Percentiles rank a stretch among this genome's conserved stretches.
Conservation (phyloP, 1,284 basidiomycete species). For the Rhodotorula sp. region DNA sequence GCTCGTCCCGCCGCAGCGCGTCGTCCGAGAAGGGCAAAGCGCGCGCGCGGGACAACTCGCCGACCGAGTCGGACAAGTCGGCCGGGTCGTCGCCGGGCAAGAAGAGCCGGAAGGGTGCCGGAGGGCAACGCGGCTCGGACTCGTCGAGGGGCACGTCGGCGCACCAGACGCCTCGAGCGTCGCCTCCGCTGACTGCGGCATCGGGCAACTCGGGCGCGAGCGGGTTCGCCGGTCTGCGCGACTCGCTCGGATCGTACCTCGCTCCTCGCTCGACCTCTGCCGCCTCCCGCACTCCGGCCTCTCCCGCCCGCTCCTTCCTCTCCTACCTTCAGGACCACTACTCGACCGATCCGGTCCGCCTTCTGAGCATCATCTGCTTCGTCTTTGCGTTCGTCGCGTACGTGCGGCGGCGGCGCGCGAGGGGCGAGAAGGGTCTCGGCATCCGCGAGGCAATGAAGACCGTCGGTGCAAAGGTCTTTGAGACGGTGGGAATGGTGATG, state of each 20-base stretch:
- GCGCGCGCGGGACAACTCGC: slow-evolving; percentile 6
- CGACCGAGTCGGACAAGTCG: background rate
- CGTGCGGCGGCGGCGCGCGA: slow-evolving; percentile 14
- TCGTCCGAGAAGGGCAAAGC: slow-evolving; percentile 28
- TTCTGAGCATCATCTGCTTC: slow-evolving; percentile 27
- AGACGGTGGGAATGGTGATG: slow-evolving; percentile 39
- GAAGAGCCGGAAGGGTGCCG: background rate
- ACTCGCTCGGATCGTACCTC: slow-evolving; percentile 32
- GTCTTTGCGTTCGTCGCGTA: slow-evolving; percentile 28
- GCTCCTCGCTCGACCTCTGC: background rate
- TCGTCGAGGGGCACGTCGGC: background rate
- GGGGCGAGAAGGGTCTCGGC: slow-evolving; percentile 15
- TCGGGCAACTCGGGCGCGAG: background rate
- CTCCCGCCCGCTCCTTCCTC: too few relatives aligned
- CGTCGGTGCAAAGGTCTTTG: slow-evolving; percentile 10
- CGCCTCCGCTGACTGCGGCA: background rate
- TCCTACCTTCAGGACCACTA: slow-evolving; percentile 19
- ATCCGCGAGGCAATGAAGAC: slow-evolving; percentile 3
- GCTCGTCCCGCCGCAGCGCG: background rate
- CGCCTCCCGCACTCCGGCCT: background rate
- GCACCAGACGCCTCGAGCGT: background rate
- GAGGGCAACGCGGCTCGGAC: too few relatives aligned
- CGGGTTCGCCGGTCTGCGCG: slow-evolving; percentile 32
- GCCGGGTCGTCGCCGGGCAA: slow-evolving; percentile 4
- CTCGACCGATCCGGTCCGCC: slow-evolving; percentile 30